phyloP scores from a whole-genome alignment of 2,329 filamentous ascomycete species.

The Cladosporium cucumerinum region DNA sequence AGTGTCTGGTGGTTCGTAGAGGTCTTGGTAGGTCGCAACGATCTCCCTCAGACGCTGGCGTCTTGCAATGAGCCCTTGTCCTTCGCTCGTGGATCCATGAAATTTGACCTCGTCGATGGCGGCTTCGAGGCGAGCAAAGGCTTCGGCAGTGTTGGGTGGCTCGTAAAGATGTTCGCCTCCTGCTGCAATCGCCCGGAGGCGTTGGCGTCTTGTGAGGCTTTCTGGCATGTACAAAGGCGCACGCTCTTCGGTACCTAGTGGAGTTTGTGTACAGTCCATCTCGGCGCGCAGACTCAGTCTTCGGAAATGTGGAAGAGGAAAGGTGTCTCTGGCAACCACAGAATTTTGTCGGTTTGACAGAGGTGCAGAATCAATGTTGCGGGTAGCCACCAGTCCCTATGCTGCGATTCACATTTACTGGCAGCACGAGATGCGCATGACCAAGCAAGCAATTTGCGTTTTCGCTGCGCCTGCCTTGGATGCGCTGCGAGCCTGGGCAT shows the following conservation, averaged over 20 bases:
- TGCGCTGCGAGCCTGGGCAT: background rate
- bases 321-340: background rate
- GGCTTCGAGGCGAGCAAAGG: background rate
- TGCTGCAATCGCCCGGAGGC: background rate
- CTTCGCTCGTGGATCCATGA: background rate
- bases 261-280: background rate
- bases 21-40: background rate
- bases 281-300: background rate
- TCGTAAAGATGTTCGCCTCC: background rate
- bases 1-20: slow-evolving; percentile 1
- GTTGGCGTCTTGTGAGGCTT: background rate
- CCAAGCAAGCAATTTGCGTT: background rate
- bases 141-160: slow-evolving; percentile 2
- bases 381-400: background rate
- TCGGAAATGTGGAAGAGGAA: background rate
- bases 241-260: background rate
- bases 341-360: background rate
- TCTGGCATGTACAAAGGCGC: background rate
- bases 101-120: background rate
- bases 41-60: background rate
- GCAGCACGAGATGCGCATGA: background rate
- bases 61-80: background rate
- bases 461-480: background rate
- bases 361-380: background rate
- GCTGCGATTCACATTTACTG: background rate